Evolutionary conservation across 2,329 filamentous ascomycete species (phyloP), one percentile per base, ranked within the genome.

Genomic region (Graphilbum fragrans): DNA sequence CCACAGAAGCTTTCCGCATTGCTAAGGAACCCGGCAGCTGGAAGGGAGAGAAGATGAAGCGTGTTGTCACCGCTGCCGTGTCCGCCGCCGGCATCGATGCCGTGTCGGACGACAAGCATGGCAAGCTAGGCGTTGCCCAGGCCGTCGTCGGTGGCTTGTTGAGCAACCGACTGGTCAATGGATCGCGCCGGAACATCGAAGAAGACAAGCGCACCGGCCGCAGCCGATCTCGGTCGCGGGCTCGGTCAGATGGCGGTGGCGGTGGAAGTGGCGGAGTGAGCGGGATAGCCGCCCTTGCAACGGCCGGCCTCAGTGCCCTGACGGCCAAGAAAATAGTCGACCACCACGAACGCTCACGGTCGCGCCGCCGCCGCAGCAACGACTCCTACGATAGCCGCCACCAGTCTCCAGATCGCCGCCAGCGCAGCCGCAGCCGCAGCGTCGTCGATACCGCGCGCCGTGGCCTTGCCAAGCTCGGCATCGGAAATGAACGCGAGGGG

Each of bases 21-120:
- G 80, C 88, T 57, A 94, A 90, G 54, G 83, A 92, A 47, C 83
- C 86, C 3, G 90, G 90, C 41, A 76, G 81, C 35, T 95, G 88
- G 87, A 82, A 80, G 48, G 90, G 88, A 31, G 82, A 85, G 48
- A 95, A 95, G 64, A 86, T 87, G 50, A 92, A 87, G 66, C 86
- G 90, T 40, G 77, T 96, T 45, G 73, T 94, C 38, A 95, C 90
- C 19, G 88, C 87, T 37, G 90, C 90, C 21, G 73, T 76, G 21
- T 82, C 86, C 61, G 87, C 90, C 45, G 90, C 85, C 50, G 84
- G 86, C 44, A 82, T 94, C 46, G 86, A 95, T 58, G 78, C 80
- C 9, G 80, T 80, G 20, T 72, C 87, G 34, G 72, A 87, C 52
- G 68, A 71, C 17, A 77, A 81, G 51, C 80, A 87, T 56, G 84